A percentile compares a stretch with the other conserved stretches of the same genome.
These are phyloP conservation scores for Escovopsis sp. DNA, from an alignment of 2,329 filamentous ascomycete species.

Conservation along the genomic window DNA sequence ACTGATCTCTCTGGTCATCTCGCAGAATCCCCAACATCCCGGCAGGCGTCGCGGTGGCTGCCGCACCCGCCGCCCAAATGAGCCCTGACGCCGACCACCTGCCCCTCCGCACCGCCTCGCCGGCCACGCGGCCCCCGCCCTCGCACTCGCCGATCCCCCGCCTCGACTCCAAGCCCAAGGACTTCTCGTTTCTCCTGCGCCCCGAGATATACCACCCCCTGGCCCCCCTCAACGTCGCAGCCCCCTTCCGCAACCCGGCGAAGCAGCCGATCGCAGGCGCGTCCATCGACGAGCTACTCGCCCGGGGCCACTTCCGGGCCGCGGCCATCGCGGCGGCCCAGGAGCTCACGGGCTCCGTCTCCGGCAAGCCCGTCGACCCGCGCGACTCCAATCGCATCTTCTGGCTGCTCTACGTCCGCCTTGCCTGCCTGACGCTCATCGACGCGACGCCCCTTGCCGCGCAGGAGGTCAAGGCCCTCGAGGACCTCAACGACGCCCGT, in stretches of 20 bases:
- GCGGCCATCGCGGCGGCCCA: conserved; percentile 56
- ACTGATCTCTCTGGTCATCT: not conserved
- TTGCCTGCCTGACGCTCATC: conserved; percentile 69
- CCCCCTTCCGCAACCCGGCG: conserved; percentile 53
- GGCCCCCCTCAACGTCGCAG: conserved; percentile 42
- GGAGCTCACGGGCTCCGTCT: conserved; percentile 36
- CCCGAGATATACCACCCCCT: conserved; percentile 74
- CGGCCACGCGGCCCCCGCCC: conserved; percentile 10
- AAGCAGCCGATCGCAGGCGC: conserved; percentile 48
- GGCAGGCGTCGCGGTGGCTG: not conserved
- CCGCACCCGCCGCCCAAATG: conserved; percentile 3
- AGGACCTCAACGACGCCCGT: conserved; percentile 40
- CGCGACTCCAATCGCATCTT: conserved; percentile 55
- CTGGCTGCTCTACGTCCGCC: conserved; percentile 60
- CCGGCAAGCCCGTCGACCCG: conserved; percentile 28
- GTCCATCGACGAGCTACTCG: conserved; percentile 52
- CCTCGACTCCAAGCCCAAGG: conserved; percentile 30
- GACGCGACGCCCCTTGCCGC: conserved; percentile 54
- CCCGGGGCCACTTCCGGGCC: conserved; percentile 61
- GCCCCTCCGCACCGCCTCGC: conserved; percentile 9
- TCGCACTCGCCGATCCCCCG: conserved; percentile 13
- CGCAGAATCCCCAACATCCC: not conserved
- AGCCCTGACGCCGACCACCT: conserved; percentile 3
- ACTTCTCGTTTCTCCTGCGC: conserved; percentile 67
- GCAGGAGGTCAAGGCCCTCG: conserved; percentile 48